Evolutionary conservation across 1,284 basidiomycete species (phyloP).

Genomic region (Apiotrichum sp.): DNA sequence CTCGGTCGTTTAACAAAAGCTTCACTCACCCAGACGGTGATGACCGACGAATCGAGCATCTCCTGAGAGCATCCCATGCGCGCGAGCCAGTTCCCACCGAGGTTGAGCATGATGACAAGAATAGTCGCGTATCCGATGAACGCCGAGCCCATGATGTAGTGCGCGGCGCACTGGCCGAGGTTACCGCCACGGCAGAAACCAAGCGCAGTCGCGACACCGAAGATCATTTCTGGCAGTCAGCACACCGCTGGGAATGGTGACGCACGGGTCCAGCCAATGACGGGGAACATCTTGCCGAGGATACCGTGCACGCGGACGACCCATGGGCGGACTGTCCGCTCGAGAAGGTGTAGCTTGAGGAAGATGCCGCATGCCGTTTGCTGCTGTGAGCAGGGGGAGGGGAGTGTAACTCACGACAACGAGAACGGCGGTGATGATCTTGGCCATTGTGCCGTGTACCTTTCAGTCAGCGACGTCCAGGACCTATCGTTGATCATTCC

Average conservation of each 20-base stretch:
- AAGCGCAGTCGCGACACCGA: conserved; percentile 45
- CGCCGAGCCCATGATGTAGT: conserved; percentile 80
- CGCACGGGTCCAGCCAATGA: conserved; percentile 82
- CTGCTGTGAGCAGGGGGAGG: conserved; percentile 9
- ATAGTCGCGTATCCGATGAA: conserved; percentile 83
- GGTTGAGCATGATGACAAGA: conserved; percentile 73
- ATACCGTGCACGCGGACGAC: conserved; percentile 69
- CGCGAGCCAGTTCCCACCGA: conserved; percentile 76
- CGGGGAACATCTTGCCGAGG: conserved; percentile 76
- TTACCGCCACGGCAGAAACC: conserved; percentile 62
- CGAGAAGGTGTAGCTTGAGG: conserved; percentile 86
- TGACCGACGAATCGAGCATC: conserved; percentile 85
- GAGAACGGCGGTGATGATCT: conserved; percentile 63
- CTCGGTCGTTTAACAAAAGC: neutral
- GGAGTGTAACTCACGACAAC: conserved; percentile 35
- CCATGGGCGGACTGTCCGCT: conserved; percentile 66
- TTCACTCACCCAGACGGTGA: conserved; percentile 70
- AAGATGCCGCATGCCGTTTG: conserved; percentile 78
- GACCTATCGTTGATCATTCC: too few relatives aligned
- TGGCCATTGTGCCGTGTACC: conserved; percentile 63
- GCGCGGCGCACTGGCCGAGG: conserved; percentile 74
- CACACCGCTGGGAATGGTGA: conserved; percentile 45
- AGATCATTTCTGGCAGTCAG: conserved; percentile 50
- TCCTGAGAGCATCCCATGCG: conserved; percentile 58
- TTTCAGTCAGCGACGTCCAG: conserved; percentile 3